These are phyloP conservation scores for Singerocomus inundabilis DNA, from an alignment of 1,284 basidiomycete species.

Conservation along the genomic window DNA sequence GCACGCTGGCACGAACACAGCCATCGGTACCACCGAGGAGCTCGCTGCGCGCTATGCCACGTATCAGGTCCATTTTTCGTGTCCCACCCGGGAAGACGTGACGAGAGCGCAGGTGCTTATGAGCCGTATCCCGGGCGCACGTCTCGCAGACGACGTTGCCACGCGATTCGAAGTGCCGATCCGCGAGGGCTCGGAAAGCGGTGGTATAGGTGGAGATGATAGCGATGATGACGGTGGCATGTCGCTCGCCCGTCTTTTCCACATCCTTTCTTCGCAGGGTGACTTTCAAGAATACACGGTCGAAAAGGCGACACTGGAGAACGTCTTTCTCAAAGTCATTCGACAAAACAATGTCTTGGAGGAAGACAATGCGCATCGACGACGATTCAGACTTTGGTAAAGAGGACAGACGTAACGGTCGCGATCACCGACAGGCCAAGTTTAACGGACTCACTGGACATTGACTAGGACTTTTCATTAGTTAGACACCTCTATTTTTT, in stretches of 20 bases:
- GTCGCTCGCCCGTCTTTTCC: slow-evolving; percentile 59
- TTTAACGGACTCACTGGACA: neutral
- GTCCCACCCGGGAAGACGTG: slow-evolving; percentile 60
- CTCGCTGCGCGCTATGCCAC: slow-evolving; percentile 66
- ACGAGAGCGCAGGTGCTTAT: slow-evolving; percentile 57
- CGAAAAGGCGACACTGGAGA: slow-evolving; percentile 67
- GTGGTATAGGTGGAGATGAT: neutral
- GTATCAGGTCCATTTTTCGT: slow-evolving; percentile 78
- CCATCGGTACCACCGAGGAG: slow-evolving; percentile 65
- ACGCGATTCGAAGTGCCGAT: slow-evolving; percentile 78
- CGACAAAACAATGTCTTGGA: slow-evolving; percentile 60
- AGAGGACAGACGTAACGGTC: too few relatives aligned
- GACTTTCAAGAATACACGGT: slow-evolving; percentile 66
- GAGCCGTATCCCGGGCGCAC: slow-evolving; percentile 58
- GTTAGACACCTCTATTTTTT: too few relatives aligned
- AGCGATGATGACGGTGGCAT: slow-evolving; percentile 17
- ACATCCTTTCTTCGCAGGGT: slow-evolving; percentile 47
- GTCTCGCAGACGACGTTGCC: slow-evolving; percentile 73
- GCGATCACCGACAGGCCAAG: too few relatives aligned
- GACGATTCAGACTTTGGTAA: slow-evolving; percentile 10
- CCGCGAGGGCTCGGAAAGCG: slow-evolving; percentile 17
- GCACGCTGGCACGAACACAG: too few relatives aligned
- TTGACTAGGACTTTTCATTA: too few relatives aligned
- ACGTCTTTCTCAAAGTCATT: slow-evolving; percentile 73
- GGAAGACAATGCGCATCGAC: slow-evolving; percentile 32